Evolutionary conservation across 2,329 filamentous ascomycete genomes (phyloP), one percentile per base, ranked within the genome.

Genomic region (Calcarisporium arbuscula): DNA sequence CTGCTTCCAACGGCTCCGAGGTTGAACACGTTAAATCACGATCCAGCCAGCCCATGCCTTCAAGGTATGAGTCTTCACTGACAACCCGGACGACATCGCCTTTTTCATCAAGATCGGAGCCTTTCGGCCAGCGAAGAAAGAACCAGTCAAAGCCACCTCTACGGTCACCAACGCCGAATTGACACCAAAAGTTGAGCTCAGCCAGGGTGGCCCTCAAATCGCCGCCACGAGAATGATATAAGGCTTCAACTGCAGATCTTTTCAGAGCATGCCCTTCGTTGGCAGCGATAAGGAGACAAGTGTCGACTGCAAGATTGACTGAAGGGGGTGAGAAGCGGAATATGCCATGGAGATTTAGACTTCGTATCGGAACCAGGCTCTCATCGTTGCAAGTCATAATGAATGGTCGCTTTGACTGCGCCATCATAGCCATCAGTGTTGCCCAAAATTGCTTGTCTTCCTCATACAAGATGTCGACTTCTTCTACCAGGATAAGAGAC

Each of bases 341-440:
- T 33, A 95, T 85, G 9, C 84, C 89, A 53, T 95, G 82, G 2
- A 95, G 62, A n/a, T 73, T 74, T n/a, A 95, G 65, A 12, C 70
- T 77, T 25, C 82, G 72, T 2, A 86, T 57, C 0, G 89, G 87
- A 6, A 98, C 62, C n/a, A 85, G 64, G n/a, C 67, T 72, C 56
- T 95, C 90, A 44, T 95, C 80, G 47, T 89, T 96, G 65, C 94
- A 98, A 1, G 92, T 98, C 64, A 98, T 83, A 50, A 98, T 73
- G 43, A 98, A 88, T 0, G 92, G 92, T 20, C 92, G 77, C 59
- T 87, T 95, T 0, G 92, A 95, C 48, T 88, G 82, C 8, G 70
- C 65, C 38, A 95, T 86, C 39, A 98, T 72, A 15, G 74, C 73
- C 28, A 85, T 68, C 5, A 96, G 74, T 0, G 86, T 92, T 1